phyloP scores from a whole-genome alignment of 2,329 filamentous ascomycete species.

The Trichoderma atrobrunneum region DNA sequence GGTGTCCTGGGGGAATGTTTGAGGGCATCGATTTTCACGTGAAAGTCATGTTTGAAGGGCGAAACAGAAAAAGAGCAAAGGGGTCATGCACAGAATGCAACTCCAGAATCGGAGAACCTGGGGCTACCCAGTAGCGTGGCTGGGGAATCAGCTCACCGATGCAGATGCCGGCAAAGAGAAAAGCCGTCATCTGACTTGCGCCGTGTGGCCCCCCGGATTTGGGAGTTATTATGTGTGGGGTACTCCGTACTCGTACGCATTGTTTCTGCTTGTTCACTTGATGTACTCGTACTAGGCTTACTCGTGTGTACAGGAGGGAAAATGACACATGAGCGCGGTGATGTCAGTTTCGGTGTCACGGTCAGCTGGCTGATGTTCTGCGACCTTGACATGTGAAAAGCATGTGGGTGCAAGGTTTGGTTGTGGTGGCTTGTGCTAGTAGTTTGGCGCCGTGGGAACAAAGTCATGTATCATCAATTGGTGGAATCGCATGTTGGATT shows the following conservation, averaged over 20 bases:
- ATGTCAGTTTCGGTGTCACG: neutral
- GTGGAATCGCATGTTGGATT: neutral
- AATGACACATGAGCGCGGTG: neutral
- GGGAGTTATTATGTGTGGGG: conserved; percentile 8
- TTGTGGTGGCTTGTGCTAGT: neutral
- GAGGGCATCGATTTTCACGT: neutral
- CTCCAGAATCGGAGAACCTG: neutral
- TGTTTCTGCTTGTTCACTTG: neutral
- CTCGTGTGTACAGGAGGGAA: neutral
- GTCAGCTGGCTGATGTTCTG: conserved; percentile 4
- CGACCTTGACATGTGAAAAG: conserved; percentile 12
- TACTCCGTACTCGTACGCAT: neutral
- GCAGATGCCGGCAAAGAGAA: neutral
- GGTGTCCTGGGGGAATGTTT: neutral
- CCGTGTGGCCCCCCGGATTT: conserved; percentile 17
- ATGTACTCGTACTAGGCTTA: neutral
- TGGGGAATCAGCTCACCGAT: conserved; percentile 1
- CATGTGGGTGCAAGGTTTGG: conserved; percentile 1
- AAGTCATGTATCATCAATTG: neutral
- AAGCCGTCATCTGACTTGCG: conserved; percentile 15
- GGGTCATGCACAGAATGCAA: neutral
- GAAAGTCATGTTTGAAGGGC: neutral
- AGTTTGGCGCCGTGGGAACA: neutral
- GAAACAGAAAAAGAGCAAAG: neutral
- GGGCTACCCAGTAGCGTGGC: neutral